Base-by-base conservation (phyloP, 1,284 basidiomycete species). In the Rhodotorula glutinis region DNA sequence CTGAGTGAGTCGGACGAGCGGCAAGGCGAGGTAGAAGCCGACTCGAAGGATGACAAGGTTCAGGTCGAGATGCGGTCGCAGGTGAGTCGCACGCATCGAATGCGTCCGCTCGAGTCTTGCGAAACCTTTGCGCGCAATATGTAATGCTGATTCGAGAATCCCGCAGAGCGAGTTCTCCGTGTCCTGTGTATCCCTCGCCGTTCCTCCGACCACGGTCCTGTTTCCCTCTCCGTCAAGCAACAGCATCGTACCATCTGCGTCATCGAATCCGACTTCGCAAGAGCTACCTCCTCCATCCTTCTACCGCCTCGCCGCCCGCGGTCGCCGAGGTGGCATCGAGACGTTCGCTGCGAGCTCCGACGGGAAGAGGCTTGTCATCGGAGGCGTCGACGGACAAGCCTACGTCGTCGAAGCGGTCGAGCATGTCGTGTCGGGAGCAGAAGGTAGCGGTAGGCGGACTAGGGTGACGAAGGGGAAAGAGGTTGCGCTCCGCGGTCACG, bases 361-460 rank as follows among this genome's bases (percentile, higher is more conserved):
- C 53, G 67, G 72, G 2, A 56, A 61, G 0, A 69, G 77, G n/a
- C 53, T 79, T 33, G 78, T 78, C 16, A 69, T 80, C 5, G 80
- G 77, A 11, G 80, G 80, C 1, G 74, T 76, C 14, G 79, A 82
- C 69, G 81, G 80, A 3, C 79, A 77, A 54, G 76, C 65, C 29
- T 21, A 74, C 51, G 74, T 75, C 3, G 75, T 80, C 27, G 64
- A 79, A 10, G 66, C 78, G 1, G 72, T 72, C 2, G 44, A 60
- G 21, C 57, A 41, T 1, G 46, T 55, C 0, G 16, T 41, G 69
- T 23, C 63, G 64, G 33, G 33, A 5, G 33, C 13, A 46, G 23
- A 5, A 38, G 19, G 41, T 41, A 41, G 55, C 16, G 63, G 65
- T 2, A 63, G 69, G 43, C 57, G 72, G 19, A 54, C 23, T n/a